phyloP scores from a whole-genome alignment of 805 yeast genomes.

The Schwanniomyces polymorphus region DNA sequence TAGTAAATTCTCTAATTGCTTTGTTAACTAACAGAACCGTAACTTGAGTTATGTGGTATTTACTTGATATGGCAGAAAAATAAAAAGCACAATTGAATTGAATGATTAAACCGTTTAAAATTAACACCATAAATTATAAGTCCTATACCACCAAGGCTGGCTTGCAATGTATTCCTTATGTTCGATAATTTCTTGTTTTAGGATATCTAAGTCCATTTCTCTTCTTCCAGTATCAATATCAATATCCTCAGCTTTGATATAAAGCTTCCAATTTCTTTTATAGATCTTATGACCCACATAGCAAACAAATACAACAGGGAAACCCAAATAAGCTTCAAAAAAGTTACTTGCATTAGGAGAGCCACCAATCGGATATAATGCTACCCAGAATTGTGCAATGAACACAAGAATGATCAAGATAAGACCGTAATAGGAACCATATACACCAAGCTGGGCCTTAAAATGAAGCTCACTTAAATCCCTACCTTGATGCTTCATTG shows the following conservation, averaged over 20 bases:
- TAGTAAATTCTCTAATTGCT: no score
- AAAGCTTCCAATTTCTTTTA: conserved; percentile 23
- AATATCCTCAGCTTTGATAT: conserved; percentile 31
- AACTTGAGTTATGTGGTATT: no score
- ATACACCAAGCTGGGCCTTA: conserved; percentile 34
- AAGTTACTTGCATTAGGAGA: conserved; percentile 24
- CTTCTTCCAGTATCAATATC: conserved; percentile 46
- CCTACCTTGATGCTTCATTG: conserved; percentile 32
- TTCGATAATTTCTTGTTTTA: conserved; percentile 43
- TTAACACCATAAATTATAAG: conserved; percentile 3
- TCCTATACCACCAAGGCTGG: conserved; percentile 4
- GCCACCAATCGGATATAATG: conserved; percentile 47
- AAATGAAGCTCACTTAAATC: conserved; percentile 34
- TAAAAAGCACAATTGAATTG: no score
- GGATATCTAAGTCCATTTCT: conserved; percentile 32
- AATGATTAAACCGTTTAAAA: no score
- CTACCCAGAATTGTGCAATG: conserved; percentile 61
- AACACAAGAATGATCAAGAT: conserved; percentile 49
- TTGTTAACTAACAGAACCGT: no score
- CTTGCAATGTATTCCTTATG: conserved; percentile 18
- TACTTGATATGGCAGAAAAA: no score
- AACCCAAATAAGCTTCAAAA: conserved; percentile 39
- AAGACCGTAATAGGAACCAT: conserved; percentile 55
- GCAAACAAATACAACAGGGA: conserved; percentile 27
- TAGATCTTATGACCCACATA: conserved; percentile 41